Evolutionary conservation across 495 filamentous ascomycete species (phyloP).

Genomic region (Annulohypoxylon maeteangense): DNA sequence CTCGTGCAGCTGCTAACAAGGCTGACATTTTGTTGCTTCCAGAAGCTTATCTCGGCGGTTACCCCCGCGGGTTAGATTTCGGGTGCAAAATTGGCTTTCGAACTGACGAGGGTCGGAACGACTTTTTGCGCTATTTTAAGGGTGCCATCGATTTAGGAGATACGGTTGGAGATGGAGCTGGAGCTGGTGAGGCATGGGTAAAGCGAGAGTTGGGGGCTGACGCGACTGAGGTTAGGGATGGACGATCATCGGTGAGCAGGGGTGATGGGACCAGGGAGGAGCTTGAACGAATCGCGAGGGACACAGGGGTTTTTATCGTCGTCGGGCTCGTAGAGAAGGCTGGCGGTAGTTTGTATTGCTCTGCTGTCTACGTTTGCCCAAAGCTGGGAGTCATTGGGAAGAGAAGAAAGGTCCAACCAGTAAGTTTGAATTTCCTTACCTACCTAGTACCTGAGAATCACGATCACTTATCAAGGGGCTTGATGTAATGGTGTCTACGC

Average conservation of each 20-base stretch:
- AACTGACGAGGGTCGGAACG: slow-evolving; percentile 75
- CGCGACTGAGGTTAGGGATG: slow-evolving; percentile 52
- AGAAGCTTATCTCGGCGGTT: slow-evolving; percentile 93
- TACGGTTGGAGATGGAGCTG: slow-evolving; percentile 69
- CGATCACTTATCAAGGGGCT: neutral
- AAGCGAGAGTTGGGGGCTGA: slow-evolving; percentile 66
- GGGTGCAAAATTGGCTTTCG: slow-evolving; percentile 78
- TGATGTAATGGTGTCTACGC: neutral
- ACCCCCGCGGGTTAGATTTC: slow-evolving; percentile 85
- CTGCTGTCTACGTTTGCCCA: slow-evolving; percentile 85
- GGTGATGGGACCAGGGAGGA: slow-evolving; percentile 90
- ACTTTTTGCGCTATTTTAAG: slow-evolving; percentile 85
- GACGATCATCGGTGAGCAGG: slow-evolving; percentile 56
- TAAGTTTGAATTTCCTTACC: slow-evolving; percentile 44
- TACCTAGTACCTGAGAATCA: slow-evolving; percentile 10
- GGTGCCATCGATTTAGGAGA: slow-evolving; percentile 87
- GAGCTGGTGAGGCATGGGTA: slow-evolving; percentile 79
- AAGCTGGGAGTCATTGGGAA: slow-evolving; percentile 78
- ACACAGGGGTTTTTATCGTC: slow-evolving; percentile 83
- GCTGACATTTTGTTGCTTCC: slow-evolving; percentile 88
- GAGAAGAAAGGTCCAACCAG: slow-evolving; percentile 93
- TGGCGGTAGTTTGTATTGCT: slow-evolving; percentile 87
- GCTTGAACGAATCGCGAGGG: slow-evolving; percentile 75
- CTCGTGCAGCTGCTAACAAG: slow-evolving; percentile 59
- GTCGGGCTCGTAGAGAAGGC: slow-evolving; percentile 81